These are phyloP conservation scores for Closterium sp. DNA, from an alignment of 139 green algal genomes.

Conservation along the genomic window DNA sequence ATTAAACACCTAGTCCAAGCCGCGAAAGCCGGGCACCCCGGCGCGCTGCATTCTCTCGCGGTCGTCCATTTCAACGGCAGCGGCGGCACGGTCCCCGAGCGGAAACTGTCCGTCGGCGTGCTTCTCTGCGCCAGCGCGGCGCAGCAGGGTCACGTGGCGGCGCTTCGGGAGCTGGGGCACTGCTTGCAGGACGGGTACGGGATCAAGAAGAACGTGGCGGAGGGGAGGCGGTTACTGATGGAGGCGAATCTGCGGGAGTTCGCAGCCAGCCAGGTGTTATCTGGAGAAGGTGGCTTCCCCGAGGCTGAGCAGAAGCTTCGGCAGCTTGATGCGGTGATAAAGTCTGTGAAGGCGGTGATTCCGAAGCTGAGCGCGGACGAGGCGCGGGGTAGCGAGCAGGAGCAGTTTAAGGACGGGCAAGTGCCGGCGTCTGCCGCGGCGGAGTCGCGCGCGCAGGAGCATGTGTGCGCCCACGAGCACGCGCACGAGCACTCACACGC, in stretches of 20 bases:
- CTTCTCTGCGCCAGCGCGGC: constrained; percentile 37
- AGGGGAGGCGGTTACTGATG: constrained; percentile 35
- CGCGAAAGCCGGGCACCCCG: constrained; percentile 12
- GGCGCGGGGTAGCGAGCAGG: neutral
- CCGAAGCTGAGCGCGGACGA: neutral
- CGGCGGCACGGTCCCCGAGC: constrained; percentile 11
- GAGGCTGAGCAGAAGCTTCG: constrained; percentile 2
- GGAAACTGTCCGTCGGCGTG: constrained; percentile 30
- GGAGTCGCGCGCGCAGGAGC: neutral
- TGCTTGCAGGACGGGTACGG: constrained; percentile 53
- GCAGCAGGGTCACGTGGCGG: constrained; percentile 21
- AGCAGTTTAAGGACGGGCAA: neutral
- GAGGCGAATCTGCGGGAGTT: constrained; percentile 38
- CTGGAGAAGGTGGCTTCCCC: neutral
- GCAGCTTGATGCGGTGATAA: neutral
- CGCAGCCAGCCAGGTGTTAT: neutral
- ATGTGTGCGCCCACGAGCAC: neutral
- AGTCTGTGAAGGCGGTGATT: neutral
- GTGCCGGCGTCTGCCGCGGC: too few relatives aligned
- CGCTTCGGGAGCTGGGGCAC: constrained; percentile 49
- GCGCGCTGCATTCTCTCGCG: constrained; percentile 37
- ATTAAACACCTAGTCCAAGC: constrained; percentile 17
- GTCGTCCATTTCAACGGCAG: constrained; percentile 54
- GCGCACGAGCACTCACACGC: neutral
- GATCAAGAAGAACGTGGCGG: constrained; percentile 22